These are phyloP conservation scores for Plasmodium malariae DNA, from an alignment of 169 alveolate species.

Conservation along the genomic window DNA sequence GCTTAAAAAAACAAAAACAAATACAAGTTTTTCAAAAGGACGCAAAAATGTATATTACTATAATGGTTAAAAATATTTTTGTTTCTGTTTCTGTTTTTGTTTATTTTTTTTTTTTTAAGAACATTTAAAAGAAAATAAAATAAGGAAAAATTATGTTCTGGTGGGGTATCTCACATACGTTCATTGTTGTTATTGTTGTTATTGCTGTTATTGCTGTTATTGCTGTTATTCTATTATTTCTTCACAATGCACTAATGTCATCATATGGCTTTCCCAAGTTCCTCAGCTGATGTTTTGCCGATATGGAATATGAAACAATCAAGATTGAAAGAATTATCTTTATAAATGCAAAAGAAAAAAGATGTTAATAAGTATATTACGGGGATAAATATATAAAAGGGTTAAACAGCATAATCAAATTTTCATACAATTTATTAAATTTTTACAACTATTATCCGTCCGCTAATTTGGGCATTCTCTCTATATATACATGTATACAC, in stretches of 20 bases:
- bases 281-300: slow-evolving; percentile 58
- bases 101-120: background rate
- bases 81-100: too few species aligned
- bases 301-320: slow-evolving; percentile 74
- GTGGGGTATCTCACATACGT: too few species aligned
- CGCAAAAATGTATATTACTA: background rate
- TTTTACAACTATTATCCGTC: too few species aligned
- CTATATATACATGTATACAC: background rate
- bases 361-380: background rate
- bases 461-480: too few species aligned
- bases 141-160: background rate
- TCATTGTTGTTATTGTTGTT: background rate
- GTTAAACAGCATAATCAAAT: too few species aligned
- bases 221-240: background rate
- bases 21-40: slow-evolving; percentile 9
- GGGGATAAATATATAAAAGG: slow-evolving; percentile 2
- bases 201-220: background rate
- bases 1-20: slow-evolving; percentile 9
- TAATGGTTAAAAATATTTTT: background rate
- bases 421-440: too few species aligned
- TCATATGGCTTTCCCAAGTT: slow-evolving; percentile 66
- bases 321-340: slow-evolving; percentile 63
- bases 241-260: slow-evolving; percentile 71
- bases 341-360: background rate
- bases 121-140: background rate